Evolutionary conservation across 2,329 filamentous ascomycete species (phyloP), one percentile per base, ranked within the genome.

Genomic region (Fusarium guadeloupense): DNA sequence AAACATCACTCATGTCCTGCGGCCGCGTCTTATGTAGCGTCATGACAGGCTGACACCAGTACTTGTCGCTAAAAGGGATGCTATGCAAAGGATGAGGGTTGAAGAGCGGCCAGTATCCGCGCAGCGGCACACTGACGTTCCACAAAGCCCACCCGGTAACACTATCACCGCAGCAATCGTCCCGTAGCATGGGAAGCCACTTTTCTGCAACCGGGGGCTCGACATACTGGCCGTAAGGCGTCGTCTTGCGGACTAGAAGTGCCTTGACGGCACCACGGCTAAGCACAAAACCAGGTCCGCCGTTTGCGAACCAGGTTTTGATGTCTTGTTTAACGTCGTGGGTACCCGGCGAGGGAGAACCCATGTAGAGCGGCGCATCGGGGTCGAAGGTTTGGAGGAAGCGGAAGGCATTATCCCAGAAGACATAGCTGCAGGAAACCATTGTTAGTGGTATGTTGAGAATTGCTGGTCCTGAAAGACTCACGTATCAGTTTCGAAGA

Each of bases 401-500:
- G 14, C 79, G 80, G 56, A 83, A 79, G 28, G 75, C 75, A 71
- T 79, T 82, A 59, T 77, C 75, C 73, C 69, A 71, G 25, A 71
- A 71, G 55, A 71, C 67, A 3, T 71, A 71, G 35, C 69, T 71
- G 25, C 26, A 23, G 31, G n/a, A 20, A n/a, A 14, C 1, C 13
- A 19, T 26, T 12, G 35, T 69, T 12, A 65, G 55, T 33, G 14
- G 20, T 14, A 10, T 5, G 16, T 25, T 14, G 16, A 10, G 12
- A 3, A 8, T 6, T 2, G 7, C n/a, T n/a, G n/a, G n/a, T 31
- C 13, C 12, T 9, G 23, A 4, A 10, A 6, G 7, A 74, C 74
- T 56, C 77, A 84, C 42, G 83, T 85, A 66, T 85, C 83, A 4
- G 82, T 81, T 62, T 85, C 83, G 40, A 83, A 79, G 68, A 85